Conservation (phyloP, 208 protist genomes). For the Leptomonas pyrrhocoris region DNA sequence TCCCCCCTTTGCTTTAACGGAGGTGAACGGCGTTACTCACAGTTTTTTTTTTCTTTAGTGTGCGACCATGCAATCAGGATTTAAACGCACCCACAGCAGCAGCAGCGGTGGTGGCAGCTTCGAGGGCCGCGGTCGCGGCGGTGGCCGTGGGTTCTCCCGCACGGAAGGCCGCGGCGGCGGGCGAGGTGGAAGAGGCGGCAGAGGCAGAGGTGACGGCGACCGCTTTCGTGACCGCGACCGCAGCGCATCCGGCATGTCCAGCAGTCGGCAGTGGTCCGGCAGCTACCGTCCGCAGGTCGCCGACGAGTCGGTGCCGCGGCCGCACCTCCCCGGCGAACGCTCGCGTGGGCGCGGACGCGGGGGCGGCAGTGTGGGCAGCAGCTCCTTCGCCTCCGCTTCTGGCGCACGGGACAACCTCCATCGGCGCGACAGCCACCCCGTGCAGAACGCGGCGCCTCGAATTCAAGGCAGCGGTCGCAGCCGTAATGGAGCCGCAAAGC, state of each 20-base stretch:
- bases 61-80: slow-evolving; percentile 26
- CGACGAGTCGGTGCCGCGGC: slow-evolving; percentile 47
- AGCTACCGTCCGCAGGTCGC: slow-evolving; percentile 58
- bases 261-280: slow-evolving; percentile 34
- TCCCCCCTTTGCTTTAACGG: too few relatives aligned
- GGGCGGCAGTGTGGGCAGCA: neutral
- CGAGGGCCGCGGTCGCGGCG: slow-evolving; percentile 13
- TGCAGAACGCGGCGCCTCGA: slow-evolving; percentile 1
- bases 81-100: slow-evolving; percentile 36
- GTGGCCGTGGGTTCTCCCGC: slow-evolving; percentile 18
- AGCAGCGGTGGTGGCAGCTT: too few relatives aligned
- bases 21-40: neutral
- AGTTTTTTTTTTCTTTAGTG: neutral
- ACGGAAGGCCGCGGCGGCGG: slow-evolving; percentile 15
- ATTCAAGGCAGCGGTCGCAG: slow-evolving; percentile 1
- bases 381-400: neutral
- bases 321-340: slow-evolving; percentile 28
- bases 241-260: slow-evolving; percentile 38
- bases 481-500: slow-evolving; percentile 23
- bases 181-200: slow-evolving; percentile 12
- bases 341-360: slow-evolving; percentile 11
- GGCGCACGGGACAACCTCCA: neutral
- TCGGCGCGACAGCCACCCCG: neutral
- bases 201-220: slow-evolving; percentile 12
- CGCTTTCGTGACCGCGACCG: slow-evolving; percentile 34